Percentiles rank a stretch among this genome's conserved stretches.
These are phyloP conservation scores for Puccinia polysora DNA, from an alignment of 1,284 basidiomycete species.

Conservation along the genomic window DNA sequence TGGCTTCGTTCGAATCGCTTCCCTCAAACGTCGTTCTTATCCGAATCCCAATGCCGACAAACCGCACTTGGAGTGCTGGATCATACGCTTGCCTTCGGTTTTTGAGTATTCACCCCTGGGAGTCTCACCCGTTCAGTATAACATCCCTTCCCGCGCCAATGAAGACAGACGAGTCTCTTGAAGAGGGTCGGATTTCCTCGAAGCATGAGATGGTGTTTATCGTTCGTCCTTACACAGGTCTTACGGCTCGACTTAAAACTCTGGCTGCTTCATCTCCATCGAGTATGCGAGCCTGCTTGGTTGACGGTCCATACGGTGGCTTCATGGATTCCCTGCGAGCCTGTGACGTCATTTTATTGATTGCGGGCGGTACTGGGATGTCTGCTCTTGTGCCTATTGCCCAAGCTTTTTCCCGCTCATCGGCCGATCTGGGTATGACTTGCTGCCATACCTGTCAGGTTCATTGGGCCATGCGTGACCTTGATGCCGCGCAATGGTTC, in stretches of 20 bases:
- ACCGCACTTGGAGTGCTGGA: constrained; percentile 55
- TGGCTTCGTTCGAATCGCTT: constrained; percentile 52
- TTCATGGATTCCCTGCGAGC: constrained; percentile 50
- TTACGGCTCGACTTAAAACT: constrained; percentile 50
- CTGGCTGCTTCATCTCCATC: constrained; percentile 44
- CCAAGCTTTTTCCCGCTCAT: background rate
- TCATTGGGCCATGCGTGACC: constrained; percentile 22
- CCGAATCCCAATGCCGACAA: constrained; percentile 49
- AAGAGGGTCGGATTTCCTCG: background rate
- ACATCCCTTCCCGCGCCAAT: constrained; percentile 49
- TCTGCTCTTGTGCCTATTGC: constrained; percentile 39
- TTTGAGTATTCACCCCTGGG: constrained; percentile 46
- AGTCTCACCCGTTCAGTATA: constrained; percentile 56
- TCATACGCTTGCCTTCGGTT: constrained; percentile 57
- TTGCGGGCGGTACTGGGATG: constrained; percentile 55
- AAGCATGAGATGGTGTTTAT: constrained; percentile 47
- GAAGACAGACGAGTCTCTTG: background rate
- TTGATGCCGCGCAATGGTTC: constrained; percentile 12
- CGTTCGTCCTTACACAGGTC: constrained; percentile 51
- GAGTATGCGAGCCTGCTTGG: constrained; percentile 49
- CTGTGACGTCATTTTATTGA: constrained; percentile 53
- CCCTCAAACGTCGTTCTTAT: constrained; percentile 53
- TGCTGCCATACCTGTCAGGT: constrained; percentile 11
- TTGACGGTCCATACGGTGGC: constrained; percentile 57
- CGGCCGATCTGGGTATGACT: background rate